Evolutionary conservation across 495 filamentous ascomycete species (phyloP), one percentile per base, ranked within the genome.

Genomic region (Recurvomyces mirabilis): DNA sequence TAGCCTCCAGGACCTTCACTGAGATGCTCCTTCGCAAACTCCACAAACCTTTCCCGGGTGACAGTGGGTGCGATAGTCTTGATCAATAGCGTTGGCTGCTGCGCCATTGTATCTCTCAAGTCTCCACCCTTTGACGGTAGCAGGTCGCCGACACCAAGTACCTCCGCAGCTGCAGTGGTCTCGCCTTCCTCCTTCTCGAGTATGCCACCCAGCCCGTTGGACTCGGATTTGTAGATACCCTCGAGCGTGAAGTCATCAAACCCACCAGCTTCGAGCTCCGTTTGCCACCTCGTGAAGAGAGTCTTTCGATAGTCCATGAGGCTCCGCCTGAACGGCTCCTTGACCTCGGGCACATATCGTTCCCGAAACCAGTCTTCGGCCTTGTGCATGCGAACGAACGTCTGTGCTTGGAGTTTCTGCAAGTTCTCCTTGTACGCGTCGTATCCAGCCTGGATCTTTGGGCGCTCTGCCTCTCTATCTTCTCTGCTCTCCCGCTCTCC

Each of bases 31-130:
- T 84, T 87, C 65, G 86, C 93, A 48, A 94, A 93, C 3, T 73
- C 80, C 60, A 95, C 88, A 39, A 99, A 75, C 56, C 94, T 94
- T 14, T 77, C 77, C n/a, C 93, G 81, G 55, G 82, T 93, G 35
- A 99, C 93, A 49, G 89, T 89, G 3, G 91, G 93, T 11, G 93
- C 91, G 59, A 99, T 82, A 0, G 91, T 99, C 67, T 99, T 99
- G 67, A 99, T 94, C 31, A 99, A 74, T 20, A 99, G 69, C 1
- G 93, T 88, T 12, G 91, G 93, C 62, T 93, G 84, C 47, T 75
- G 74, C 14, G 85, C 68, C 35, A 77, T 78, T 44, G 93, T 84
- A 55, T 95, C 88, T 7, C 85, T 74, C 28, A 94, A 68, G 45
- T 94, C 85, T 41, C 79, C 82, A 33, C 80, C 84, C 51, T 72